Base-by-base conservation (phyloP, 1,139 yeast genomes). In the Hemisphaericaspora subhashii region DNA sequence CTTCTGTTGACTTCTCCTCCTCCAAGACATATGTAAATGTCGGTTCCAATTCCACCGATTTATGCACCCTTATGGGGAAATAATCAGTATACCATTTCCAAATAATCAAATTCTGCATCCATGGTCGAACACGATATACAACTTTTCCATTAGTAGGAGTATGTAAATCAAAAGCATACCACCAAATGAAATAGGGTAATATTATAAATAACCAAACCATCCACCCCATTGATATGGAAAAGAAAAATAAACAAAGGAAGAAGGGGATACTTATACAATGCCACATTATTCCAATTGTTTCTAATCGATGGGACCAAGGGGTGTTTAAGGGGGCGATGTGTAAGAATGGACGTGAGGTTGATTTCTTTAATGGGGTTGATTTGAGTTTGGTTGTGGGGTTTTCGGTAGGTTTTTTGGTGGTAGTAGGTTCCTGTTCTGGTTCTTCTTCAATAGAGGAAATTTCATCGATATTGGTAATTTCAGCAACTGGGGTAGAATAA, bases 41-140 rank as follows among this genome's bases (percentile, higher is more conserved):
- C 1, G 98, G 96, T 45, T 77, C 80, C 41, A 90, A 68, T 12
- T 83, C 86, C 11, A 72, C 73, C 0, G 90, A 74, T 55, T 84
- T 86, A 60, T 83, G 84, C n/a, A 88, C 68, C 2, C 64, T 62
- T 13, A 92, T 79, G 0, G 98, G 98, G 62, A 85, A 92, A 61
- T 89, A 92, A 35, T 72, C 68, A 27, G 83, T 83, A 59, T 85
- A 87, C 66, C 81, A 75, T 42, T 72, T 76, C 94, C 95, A 90
- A n/a, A 84, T 51, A 3, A 64, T 55, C 33, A 80, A 56, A 28
- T 77, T 74, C 46, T 87, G 73, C 57, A 86, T 70, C 68, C 79
- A 68, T 3, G 66, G 62, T 2, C 87, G 79, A 32, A 74, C 70
- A 30, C 94, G 62, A 42, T 74, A 66, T 5, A 77, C 74, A 1